Percentiles rank a stretch among this genome's conserved stretches.
These are phyloP conservation scores for Cercophora samala DNA, from an alignment of 495 filamentous ascomycete genomes.

Conservation along the genomic window DNA sequence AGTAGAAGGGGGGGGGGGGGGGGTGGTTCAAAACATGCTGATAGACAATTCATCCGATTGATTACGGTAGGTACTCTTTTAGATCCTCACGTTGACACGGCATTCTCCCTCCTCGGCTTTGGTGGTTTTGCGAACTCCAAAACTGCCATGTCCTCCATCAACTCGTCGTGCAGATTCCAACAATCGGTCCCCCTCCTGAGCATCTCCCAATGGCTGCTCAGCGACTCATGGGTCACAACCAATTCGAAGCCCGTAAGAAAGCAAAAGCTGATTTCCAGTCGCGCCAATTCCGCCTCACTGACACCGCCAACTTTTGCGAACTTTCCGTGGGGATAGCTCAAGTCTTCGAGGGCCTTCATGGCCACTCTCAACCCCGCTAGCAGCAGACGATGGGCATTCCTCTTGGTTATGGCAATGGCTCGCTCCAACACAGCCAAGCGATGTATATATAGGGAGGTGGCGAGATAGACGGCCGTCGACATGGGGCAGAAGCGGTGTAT, in stretches of 20 bases:
- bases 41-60: neutral
- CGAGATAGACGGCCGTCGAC: conserved; percentile 95
- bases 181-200: conserved; percentile 37
- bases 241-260: conserved; percentile 80
- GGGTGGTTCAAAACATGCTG: neutral
- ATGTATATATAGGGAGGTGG: conserved; percentile 85
- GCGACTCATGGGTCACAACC: conserved; percentile 61
- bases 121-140: neutral
- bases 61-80: neutral
- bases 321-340: conserved; percentile 76
- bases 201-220: conserved; percentile 54
- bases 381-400: conserved; percentile 83
- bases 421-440: conserved; percentile 70
- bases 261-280: conserved; percentile 88
- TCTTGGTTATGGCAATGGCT: conserved; percentile 67
- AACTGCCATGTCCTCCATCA: neutral
- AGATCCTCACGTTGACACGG: neutral
- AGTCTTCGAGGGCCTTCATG: conserved; percentile 89
- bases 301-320: conserved; percentile 91
- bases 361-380: conserved; percentile 81
- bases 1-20: too few relatives aligned
- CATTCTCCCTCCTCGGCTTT: neutral
- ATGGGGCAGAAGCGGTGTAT: conserved; percentile 90
- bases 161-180: conserved; percentile 24
- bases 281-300: conserved; percentile 68